A percentile compares a stretch with the other conserved stretches of the same genome.
phyloP scores from a whole-genome alignment of 148 eudicot species.

The Rhododendron mucronatum region DNA sequence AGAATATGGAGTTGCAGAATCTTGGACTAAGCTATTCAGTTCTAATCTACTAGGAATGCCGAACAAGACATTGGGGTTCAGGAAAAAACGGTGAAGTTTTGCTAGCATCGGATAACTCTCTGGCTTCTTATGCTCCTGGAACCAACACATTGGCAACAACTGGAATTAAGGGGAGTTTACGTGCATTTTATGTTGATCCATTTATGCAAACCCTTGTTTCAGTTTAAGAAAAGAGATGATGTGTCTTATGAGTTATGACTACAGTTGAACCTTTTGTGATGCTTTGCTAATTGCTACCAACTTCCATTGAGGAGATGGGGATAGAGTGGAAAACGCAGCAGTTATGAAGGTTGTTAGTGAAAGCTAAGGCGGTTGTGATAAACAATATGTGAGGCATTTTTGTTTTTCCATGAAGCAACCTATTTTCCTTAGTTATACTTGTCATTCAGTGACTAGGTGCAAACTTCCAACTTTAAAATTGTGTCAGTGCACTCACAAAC shows the following conservation, averaged over 20 bases:
- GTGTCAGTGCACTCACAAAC: neutral
- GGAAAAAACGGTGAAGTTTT: conserved; percentile 29
- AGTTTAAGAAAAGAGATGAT: neutral
- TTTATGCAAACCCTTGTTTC: neutral
- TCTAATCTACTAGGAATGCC: neutral
- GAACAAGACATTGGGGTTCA: conserved; percentile 13
- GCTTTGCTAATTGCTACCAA: neutral
- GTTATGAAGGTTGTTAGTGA: neutral
- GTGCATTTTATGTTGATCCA: conserved; percentile 22
- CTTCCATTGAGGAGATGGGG: neutral
- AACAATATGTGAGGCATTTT: neutral
- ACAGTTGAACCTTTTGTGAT: neutral
- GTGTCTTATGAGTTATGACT: neutral
- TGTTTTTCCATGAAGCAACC: neutral
- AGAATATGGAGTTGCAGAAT: conserved; percentile 23
- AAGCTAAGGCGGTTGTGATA: neutral
- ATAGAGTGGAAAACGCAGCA: neutral
- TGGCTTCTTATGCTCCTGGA: conserved; percentile 23
- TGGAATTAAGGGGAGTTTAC: conserved; percentile 16
- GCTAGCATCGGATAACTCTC: neutral
- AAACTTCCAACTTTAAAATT: neutral
- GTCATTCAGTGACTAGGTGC: neutral
- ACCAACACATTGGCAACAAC: conserved; percentile 3
- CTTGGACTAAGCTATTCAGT: conserved; percentile 24
- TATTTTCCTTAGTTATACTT: neutral